phyloP scores from a whole-genome alignment of 805 yeast species.

The Yamadazyma phyllophila region DNA sequence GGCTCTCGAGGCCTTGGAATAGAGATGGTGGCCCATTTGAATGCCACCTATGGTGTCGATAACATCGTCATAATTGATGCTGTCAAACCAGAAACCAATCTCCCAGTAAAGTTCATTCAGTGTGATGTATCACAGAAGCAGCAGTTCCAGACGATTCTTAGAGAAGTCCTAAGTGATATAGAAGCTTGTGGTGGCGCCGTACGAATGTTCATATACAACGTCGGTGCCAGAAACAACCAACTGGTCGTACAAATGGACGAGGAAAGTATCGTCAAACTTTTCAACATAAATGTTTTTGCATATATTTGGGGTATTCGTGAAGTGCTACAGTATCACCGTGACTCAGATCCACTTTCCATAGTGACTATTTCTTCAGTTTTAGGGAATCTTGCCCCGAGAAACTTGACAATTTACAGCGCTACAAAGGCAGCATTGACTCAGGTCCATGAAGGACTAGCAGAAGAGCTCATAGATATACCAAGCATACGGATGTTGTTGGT shows the following conservation, averaged over 20 bases:
- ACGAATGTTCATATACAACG: slow-evolving; percentile 43
- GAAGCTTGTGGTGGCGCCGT: slow-evolving; percentile 12
- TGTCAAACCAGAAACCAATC: slow-evolving; percentile 5
- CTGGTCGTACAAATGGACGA: slow-evolving; percentile 24
- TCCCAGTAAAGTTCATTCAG: slow-evolving; percentile 15
- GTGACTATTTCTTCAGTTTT: slow-evolving; percentile 47
- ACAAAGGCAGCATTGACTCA: slow-evolving; percentile 47
- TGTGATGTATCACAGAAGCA: slow-evolving; percentile 24
- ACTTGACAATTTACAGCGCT: slow-evolving; percentile 48
- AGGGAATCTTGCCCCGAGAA: slow-evolving; percentile 48
- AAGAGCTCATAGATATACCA: slow-evolving; percentile 30
- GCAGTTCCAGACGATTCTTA: slow-evolving; percentile 15
- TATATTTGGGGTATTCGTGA: slow-evolving; percentile 23
- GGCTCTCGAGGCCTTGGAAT: slow-evolving; percentile 52
- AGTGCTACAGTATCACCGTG: slow-evolving; percentile 16
- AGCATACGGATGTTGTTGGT: slow-evolving; percentile 36
- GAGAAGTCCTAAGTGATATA: slow-evolving; percentile 21
- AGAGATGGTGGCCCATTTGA: slow-evolving; percentile 30
- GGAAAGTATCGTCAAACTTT: slow-evolving; percentile 21
- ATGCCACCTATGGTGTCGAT: slow-evolving; percentile 14
- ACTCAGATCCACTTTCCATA: slow-evolving; percentile 16
- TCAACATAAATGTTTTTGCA: slow-evolving; percentile 32
- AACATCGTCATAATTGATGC: slow-evolving; percentile 16
- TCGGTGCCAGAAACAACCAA: slow-evolving; percentile 44
- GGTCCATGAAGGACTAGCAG: slow-evolving; percentile 44